Evolutionary conservation across 805 yeast species (phyloP), one percentile per base, ranked within the genome.

Genomic region (Wickerhamiella occidentalis): DNA sequence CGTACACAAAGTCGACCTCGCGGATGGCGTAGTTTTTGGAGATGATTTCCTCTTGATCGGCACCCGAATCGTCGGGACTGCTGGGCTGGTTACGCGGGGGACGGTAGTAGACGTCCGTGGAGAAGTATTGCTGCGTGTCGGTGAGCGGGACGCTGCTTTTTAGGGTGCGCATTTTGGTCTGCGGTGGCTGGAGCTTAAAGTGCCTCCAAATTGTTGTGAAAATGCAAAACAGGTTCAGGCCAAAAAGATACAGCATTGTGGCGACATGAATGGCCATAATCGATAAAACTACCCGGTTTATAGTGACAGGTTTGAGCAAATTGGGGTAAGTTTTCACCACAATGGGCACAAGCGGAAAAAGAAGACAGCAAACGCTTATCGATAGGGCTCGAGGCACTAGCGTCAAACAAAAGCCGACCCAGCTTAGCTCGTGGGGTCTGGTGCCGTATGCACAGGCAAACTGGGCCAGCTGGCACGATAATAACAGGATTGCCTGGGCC

Each of bases 1-100:
- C 47, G 23, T 44, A 44, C 15, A 44, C 47, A 44, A 30, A 44
- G 25, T 44, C 47, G 6, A 44, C 47, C 40, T 44, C 47, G 11
- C 47, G 37, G 13, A 29, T 23, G 13, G 40, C 38, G 18, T 44
- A 44, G 13, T 44, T 22, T 22, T 17, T 44, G 21, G 26, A 12
- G 30, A 33, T 44, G 15, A n/a, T 22, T n/a, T 30, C 47, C 5
- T 33, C 30, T 12, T 42, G 25, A 13, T 44, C 47, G 13, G 15
- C 37, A 22, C 13, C 21, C 4, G 18, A 35, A 12, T 44, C 47
- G n/a, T 15, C 30, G n/a, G 8, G 29, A n/a, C n/a, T n/a, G 22
- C 22, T 21, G 13, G 47, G 47, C 47, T 44, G 47, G 25, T 33
- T 33, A 8, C 37, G 26, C 2, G 47, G 47, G 13, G 40, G 19